A percentile compares a stretch with the other conserved stretches of the same genome.
phyloP scores from a whole-genome alignment of 345 rosid species.

The Physaria fendleri region DNA sequence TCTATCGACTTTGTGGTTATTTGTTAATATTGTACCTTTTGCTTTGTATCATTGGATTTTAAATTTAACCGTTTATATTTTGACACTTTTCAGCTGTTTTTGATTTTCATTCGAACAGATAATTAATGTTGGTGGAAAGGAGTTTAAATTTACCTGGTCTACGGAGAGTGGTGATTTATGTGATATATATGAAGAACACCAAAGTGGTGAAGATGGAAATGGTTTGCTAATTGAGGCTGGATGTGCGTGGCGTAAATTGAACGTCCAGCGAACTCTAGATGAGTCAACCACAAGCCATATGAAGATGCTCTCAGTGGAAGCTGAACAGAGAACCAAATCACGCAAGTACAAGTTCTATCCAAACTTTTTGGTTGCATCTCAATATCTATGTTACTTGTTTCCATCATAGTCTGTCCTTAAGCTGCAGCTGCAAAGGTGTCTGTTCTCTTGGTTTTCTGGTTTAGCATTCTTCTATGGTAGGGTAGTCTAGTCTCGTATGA shows the following conservation, averaged over 20 bases:
- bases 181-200: constrained; percentile 84
- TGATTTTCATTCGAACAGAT: constrained; percentile 38
- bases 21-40: too few relatives aligned
- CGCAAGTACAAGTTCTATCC: constrained; percentile 58
- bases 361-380: constrained; percentile 18
- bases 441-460: constrained; percentile 9
- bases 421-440: constrained; percentile 16
- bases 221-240: constrained; percentile 94
- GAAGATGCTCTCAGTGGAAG: constrained; percentile 92
- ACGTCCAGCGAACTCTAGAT: constrained; percentile 83
- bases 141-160: constrained; percentile 94
- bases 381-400: not conserved
- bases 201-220: constrained; percentile 70
- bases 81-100: constrained; percentile 5
- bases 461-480: constrained; percentile 10
- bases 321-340: constrained; percentile 71
- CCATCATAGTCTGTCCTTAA: constrained; percentile 9
- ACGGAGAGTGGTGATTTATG: constrained; percentile 68
- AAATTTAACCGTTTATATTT: not conserved
- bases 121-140: constrained; percentile 87
- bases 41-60: too few relatives aligned
- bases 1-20: not conserved
- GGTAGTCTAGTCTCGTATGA: constrained; percentile 12
- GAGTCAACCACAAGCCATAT: constrained; percentile 86
- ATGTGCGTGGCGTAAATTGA: constrained; percentile 86